Evolutionary conservation across 2,329 filamentous ascomycete species (phyloP), one percentile per base, ranked within the genome.

Genomic region (Fusarium sp.): DNA sequence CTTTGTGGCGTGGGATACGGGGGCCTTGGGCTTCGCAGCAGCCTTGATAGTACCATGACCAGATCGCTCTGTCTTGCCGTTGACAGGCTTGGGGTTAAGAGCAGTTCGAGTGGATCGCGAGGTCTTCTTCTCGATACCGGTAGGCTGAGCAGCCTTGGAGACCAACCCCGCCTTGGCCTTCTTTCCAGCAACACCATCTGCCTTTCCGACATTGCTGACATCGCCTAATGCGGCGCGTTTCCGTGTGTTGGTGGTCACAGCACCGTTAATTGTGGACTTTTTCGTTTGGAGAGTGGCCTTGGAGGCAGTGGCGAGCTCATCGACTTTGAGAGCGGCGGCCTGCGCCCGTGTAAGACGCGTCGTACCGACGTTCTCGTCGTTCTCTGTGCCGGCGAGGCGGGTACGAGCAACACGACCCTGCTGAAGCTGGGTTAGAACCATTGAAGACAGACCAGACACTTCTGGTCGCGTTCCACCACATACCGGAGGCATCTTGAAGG

Each of bases 321-420:
- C 92, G 77, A 87, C 89, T 80, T 86, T 88, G 90, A 90, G 88
- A 57, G 93, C 93, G 68, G 95, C 94, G 62, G 95, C 92, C 87
- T 98, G 98, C 77, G 97, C 95, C 86, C 97, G 92, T 79, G 97
- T 98, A 82, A 98, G 87, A 86, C 95, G 95, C 85, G 93, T 94
- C 71, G 93, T 92, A 68, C 88, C 86, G 75, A 85, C 90, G 83
- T 98, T 97, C 87, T 98, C 97, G 83, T 98, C 96, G 82, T 98
- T 98, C 88, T 98, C 95, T 84, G 97, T 97, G 76, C 93, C 93
- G 80, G 93, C 89, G 83, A 92, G 90, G 85, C 95, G 93, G 83
- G 92, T 90, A 84, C 93, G 91, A 80, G 91, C 88, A 82, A 90
- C 87, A 84, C 94, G 93, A 87, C 88, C 90, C 93, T 87, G 87